Evolutionary conservation across 176 grass and related monocot species (phyloP).

Genomic region (Alloteropsis semialata): DNA sequence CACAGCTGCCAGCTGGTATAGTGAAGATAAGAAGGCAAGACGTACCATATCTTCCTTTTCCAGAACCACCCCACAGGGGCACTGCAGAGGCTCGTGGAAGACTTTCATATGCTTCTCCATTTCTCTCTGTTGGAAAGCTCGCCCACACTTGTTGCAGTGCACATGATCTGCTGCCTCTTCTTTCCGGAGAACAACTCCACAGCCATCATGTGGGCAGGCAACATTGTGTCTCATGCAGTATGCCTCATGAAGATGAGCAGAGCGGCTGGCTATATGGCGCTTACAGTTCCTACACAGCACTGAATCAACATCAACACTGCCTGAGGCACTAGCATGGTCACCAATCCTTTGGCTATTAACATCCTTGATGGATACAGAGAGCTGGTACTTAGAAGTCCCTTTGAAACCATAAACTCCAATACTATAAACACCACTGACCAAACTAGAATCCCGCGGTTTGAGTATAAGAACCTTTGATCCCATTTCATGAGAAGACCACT

Average conservation of each 20-base stretch:
- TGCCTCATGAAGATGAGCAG: conserved; percentile 77
- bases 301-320: conserved; percentile 43
- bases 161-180: conserved; percentile 72
- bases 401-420: conserved; percentile 93
- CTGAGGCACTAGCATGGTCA: conserved; percentile 44
- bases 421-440: conserved; percentile 60
- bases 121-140: conserved; percentile 78
- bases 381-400: conserved; percentile 68
- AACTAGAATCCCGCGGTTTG: conserved; percentile 56
- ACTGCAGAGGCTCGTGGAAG: conserved; percentile 83
- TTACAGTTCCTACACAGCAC: conserved; percentile 84
- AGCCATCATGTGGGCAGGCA: conserved; percentile 65
- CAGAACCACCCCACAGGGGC: conserved; percentile 69
- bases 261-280: conserved; percentile 60
- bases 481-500: conserved; percentile 95
- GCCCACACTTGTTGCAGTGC: conserved; percentile 78
- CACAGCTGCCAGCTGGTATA: not conserved
- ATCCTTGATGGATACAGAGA: conserved; percentile 70
- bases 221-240: conserved; percentile 93
- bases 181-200: conserved; percentile 80
- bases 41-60: conserved; percentile 98
- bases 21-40: not conserved
- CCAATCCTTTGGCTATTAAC: conserved; percentile 59
- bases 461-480: conserved; percentile 86
- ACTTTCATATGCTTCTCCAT: conserved; percentile 97